Percentiles rank a stretch among this genome's conserved stretches.
phyloP scores from a whole-genome alignment of 2,329 filamentous ascomycete species.

The Aureobasidium sp. region DNA sequence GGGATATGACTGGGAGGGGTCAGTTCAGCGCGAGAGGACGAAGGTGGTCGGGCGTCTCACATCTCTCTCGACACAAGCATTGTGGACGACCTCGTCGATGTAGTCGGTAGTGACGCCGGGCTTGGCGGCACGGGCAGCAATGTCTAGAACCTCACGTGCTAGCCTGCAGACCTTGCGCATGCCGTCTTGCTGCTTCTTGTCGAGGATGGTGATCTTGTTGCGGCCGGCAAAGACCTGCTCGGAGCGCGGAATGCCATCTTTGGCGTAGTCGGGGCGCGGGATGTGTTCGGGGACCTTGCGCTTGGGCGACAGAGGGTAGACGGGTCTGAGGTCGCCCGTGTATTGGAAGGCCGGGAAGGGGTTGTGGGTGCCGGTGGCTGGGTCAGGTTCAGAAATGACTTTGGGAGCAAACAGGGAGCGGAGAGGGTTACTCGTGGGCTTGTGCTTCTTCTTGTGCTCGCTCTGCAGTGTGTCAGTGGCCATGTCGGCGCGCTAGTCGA shows the following conservation, averaged over 20 bases:
- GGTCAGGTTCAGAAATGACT: conserved; percentile 82
- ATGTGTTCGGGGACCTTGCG: conserved; percentile 74
- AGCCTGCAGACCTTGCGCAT: conserved; percentile 91
- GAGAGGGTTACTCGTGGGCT: conserved; percentile 69
- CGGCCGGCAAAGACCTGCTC: conserved; percentile 58
- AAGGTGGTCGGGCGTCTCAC: conserved; percentile 46
- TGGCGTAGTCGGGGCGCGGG: conserved; percentile 77
- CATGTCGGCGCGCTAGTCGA: conserved; percentile 19
- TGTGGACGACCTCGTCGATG: conserved; percentile 90
- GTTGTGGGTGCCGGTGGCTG: conserved; percentile 84
- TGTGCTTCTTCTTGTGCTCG: conserved; percentile 78
- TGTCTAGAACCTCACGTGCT: conserved; percentile 85
- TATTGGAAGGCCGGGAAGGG: conserved; percentile 84
- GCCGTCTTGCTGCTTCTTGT: conserved; percentile 70
- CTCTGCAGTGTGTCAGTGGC: conserved; percentile 44
- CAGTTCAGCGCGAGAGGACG: neutral
- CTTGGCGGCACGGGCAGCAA: conserved; percentile 72
- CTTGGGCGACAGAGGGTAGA: conserved; percentile 59
- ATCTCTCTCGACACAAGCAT: conserved; percentile 86
- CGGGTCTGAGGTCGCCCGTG: conserved; percentile 73
- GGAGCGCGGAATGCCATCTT: conserved; percentile 66
- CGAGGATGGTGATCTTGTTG: conserved; percentile 77
- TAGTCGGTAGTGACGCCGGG: conserved; percentile 96
- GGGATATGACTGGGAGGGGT: conserved; percentile 66
- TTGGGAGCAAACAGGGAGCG: conserved; percentile 68